Evolutionary conservation across 495 filamentous ascomycete species (phyloP).

Genomic region (Neurospora sp.): DNA sequence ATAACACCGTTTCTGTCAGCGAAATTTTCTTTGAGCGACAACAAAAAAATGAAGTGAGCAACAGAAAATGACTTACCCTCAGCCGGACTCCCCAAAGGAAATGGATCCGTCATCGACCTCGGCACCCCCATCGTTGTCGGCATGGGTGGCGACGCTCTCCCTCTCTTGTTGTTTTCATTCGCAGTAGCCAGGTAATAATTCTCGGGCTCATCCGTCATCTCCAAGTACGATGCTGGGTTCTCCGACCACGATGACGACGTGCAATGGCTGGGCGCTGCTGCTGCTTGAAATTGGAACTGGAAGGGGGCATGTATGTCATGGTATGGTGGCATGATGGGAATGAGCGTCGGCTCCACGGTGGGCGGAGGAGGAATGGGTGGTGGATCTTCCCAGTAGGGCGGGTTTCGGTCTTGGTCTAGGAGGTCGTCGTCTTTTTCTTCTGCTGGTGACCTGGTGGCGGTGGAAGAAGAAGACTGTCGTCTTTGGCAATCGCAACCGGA

Average conservation of each 20-base stretch:
- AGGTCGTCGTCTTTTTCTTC: neutral
- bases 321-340: neutral
- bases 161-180: neutral
- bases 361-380: neutral
- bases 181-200: neutral
- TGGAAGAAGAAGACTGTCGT: neutral
- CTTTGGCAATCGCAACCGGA: neutral
- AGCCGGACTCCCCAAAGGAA: neutral
- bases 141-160: neutral
- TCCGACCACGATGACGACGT: constrained; percentile 6
- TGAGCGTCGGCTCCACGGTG: neutral
- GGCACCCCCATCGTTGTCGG: neutral
- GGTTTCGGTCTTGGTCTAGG: neutral
- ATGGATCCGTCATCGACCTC: constrained; percentile 2
- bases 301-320: neutral
- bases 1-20: neutral
- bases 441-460: neutral
- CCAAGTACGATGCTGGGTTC: constrained; percentile 21
- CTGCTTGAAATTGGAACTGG: constrained; percentile 5
- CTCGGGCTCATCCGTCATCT: constrained; percentile 17
- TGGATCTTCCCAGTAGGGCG: constrained; percentile 4
- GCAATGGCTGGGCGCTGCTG: neutral
- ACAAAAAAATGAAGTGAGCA: too few species aligned
- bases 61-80: neutral
- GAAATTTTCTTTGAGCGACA: too few species aligned